These are phyloP conservation scores for Extremus antarcticus DNA, from an alignment of 495 filamentous ascomycete species.

Conservation along the genomic window DNA sequence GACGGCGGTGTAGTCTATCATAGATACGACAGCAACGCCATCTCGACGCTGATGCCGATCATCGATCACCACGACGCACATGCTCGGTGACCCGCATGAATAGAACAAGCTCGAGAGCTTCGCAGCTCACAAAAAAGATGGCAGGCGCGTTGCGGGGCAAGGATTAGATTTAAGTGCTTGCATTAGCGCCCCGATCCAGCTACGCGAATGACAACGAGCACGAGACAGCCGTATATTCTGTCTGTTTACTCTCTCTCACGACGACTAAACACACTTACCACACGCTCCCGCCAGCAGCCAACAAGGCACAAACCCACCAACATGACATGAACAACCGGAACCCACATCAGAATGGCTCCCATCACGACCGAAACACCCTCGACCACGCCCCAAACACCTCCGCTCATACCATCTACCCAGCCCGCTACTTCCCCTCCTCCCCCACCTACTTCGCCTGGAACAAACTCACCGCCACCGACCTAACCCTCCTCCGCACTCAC, in stretches of 20 bases:
- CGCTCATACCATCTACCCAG: conserved; percentile 54
- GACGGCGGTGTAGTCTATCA: too few species aligned
- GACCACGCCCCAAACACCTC: background rate
- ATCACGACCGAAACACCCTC: background rate
- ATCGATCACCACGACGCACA: too few species aligned
- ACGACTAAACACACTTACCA: background rate
- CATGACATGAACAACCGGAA: conserved; percentile 43
- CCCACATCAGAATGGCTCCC: background rate
- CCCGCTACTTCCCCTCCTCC: conserved; percentile 73
- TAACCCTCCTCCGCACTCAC: conserved; percentile 47
- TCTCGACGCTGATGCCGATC: background rate
- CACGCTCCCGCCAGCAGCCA: background rate
- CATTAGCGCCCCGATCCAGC: background rate
- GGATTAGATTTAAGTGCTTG: background rate
- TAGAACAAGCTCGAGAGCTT: background rate
- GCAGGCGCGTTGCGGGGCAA: background rate
- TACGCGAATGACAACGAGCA: background rate
- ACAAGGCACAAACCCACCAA: conserved; percentile 7
- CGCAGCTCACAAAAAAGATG: background rate
- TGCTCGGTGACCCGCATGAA: background rate
- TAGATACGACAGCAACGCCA: too few species aligned
- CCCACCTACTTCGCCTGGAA: conserved; percentile 78
- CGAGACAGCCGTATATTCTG: too few species aligned
- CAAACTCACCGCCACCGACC: conserved; percentile 59
- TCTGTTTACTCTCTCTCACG: background rate